phyloP scores from a whole-genome alignment of 208 protist species.

The Porcisia deanei region DNA sequence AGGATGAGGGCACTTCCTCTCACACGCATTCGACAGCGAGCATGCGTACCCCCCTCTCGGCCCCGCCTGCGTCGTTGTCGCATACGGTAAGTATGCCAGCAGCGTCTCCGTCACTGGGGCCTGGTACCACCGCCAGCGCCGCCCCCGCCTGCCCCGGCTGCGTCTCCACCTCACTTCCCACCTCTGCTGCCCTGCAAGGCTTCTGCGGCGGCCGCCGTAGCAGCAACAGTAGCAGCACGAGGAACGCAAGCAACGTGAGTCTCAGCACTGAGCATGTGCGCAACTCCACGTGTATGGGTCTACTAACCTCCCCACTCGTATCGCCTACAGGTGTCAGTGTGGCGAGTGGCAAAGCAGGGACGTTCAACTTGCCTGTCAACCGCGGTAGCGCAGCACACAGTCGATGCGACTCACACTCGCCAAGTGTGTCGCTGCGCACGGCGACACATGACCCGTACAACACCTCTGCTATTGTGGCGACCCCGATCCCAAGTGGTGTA shows the following conservation, averaged over 20 bases:
- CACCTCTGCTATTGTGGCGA: conserved; percentile 8
- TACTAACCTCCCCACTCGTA: not conserved
- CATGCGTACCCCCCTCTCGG: not conserved
- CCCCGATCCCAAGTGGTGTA: not conserved
- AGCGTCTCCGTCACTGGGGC: not conserved
- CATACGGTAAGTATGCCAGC: not conserved
- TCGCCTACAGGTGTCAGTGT: not conserved
- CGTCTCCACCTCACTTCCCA: not conserved
- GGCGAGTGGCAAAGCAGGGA: not conserved
- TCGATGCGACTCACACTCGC: conserved; percentile 7
- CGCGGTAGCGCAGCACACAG: conserved; percentile 11
- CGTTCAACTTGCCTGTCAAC: not conserved
- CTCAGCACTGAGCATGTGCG: not conserved
- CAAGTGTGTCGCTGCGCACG: conserved; percentile 8
- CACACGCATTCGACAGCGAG: not conserved
- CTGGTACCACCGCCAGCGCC: not conserved
- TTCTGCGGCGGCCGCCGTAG: too few species aligned
- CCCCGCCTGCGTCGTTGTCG: not conserved
- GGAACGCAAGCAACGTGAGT: not conserved
- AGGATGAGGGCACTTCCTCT: not conserved
- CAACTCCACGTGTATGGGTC: not conserved
- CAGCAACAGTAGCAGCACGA: not conserved
- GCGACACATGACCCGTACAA: conserved; percentile 28
- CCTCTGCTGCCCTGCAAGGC: not conserved
- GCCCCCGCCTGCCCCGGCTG: not conserved